Conservation (phyloP, 2,329 filamentous ascomycete species). For the Fusarium humuli region DNA sequence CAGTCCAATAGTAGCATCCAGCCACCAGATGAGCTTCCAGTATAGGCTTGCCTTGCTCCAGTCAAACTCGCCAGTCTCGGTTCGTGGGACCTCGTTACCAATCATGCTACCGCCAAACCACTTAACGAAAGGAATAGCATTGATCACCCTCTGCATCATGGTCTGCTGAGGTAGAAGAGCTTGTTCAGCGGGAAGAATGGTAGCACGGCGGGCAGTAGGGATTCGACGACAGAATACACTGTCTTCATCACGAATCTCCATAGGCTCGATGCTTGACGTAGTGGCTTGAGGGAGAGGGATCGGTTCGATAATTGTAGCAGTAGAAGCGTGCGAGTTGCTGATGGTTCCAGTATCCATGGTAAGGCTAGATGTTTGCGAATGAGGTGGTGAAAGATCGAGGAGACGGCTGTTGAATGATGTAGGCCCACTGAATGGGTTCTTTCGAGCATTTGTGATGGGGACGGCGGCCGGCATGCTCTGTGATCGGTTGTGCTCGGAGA, state of each 20-base stretch:
- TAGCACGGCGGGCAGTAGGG: constrained; percentile 73
- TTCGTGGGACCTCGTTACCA: constrained; percentile 78
- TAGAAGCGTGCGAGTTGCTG: constrained; percentile 57
- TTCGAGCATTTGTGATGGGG: constrained; percentile 45
- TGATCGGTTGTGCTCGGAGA: constrained; percentile 49
- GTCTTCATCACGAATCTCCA: constrained; percentile 51
- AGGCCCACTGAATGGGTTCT: constrained; percentile 46
- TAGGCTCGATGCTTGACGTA: constrained; percentile 44
- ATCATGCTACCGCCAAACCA: constrained; percentile 81
- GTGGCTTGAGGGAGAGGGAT: constrained; percentile 29
- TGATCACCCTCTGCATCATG: constrained; percentile 71
- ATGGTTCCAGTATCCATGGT: constrained; percentile 70
- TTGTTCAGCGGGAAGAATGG: constrained; percentile 75
- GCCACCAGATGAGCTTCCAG: constrained; percentile 74
- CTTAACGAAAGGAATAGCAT: constrained; percentile 74
- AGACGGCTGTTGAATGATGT: constrained; percentile 54
- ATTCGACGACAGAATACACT: constrained; percentile 70
- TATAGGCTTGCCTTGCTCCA: constrained; percentile 74
- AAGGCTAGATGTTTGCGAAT: constrained; percentile 63
- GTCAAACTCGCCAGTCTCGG: constrained; percentile 81
- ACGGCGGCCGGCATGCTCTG: constrained; percentile 52
- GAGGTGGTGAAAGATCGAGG: constrained; percentile 56
- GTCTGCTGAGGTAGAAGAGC: constrained; percentile 77
- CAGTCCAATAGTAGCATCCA: constrained; percentile 68
- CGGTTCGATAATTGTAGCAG: constrained; percentile 58